Evolutionary conservation across 805 yeast species (phyloP).

Genomic region (Priceomyces medius): DNA sequence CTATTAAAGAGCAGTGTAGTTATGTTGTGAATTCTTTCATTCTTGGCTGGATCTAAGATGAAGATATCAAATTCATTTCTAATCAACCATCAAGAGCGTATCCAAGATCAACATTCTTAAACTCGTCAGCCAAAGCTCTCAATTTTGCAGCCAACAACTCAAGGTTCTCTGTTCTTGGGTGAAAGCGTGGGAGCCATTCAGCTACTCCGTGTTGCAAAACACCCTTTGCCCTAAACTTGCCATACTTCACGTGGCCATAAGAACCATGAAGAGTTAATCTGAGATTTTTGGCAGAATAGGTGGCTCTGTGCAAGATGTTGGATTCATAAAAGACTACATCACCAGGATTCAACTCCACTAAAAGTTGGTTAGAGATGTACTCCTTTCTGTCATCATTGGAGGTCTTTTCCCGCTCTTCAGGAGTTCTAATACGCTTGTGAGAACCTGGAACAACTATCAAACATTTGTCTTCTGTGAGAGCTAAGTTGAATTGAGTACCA

Average conservation of each 20-base stretch:
- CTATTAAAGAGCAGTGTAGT: too few relatives aligned
- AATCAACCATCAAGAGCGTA: conserved; percentile 37
- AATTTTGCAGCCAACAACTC: conserved; percentile 27
- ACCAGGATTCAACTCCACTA: conserved; percentile 46
- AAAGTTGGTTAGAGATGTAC: conserved; percentile 37
- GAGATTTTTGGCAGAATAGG: conserved; percentile 35
- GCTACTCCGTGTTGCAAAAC: conserved; percentile 54
- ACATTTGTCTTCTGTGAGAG: conserved; percentile 46
- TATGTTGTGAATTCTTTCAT: too few relatives aligned
- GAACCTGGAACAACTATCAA: conserved; percentile 50
- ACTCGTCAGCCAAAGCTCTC: conserved; percentile 27
- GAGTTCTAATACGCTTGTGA: conserved; percentile 45
- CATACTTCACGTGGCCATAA: conserved; percentile 44
- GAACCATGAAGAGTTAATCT: conserved; percentile 52
- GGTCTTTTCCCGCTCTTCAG: conserved; percentile 42
- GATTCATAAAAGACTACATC: conserved; percentile 51
- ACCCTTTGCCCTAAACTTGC: conserved; percentile 46
- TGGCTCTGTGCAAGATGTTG: conserved; percentile 50
- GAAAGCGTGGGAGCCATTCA: conserved; percentile 42
- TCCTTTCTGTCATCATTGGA: conserved; percentile 31
- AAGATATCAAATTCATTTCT: too few relatives aligned
- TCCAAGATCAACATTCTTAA: conserved; percentile 33
- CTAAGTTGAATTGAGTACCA: conserved; percentile 52
- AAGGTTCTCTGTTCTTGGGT: conserved; percentile 29
- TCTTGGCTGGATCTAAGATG: too few relatives aligned